Conservation (phyloP, 1,139 yeast species). For the Taphrina flavorubra region DNA sequence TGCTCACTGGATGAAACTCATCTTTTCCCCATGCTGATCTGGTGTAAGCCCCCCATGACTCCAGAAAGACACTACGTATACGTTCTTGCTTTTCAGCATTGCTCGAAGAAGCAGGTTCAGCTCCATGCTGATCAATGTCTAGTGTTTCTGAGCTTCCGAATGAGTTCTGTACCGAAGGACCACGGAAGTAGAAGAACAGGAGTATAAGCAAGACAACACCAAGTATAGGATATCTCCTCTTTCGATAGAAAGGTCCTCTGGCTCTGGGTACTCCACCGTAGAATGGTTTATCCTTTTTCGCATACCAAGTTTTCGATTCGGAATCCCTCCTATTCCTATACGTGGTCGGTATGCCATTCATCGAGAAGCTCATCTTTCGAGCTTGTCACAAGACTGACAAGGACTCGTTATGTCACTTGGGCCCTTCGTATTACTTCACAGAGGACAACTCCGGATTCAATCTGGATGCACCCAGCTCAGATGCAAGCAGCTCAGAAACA, state of each 20-base stretch:
- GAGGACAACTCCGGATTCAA: no score
- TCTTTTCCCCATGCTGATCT: conserved; percentile 84
- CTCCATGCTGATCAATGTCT: not conserved
- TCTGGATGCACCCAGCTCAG: no score
- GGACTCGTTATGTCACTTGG: not conserved
- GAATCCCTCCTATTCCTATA: conserved; percentile 35
- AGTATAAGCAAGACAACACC: conserved; percentile 8
- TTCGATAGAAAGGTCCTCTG: conserved; percentile 19
- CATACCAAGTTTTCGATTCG: conserved; percentile 31
- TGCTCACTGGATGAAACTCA: conserved; percentile 65
- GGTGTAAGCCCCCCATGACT: conserved; percentile 80
- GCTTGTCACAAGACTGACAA: not conserved
- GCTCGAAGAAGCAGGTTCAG: not conserved
- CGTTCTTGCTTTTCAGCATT: conserved; percentile 20
- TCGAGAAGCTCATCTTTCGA: conserved; percentile 32
- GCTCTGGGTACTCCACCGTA: conserved; percentile 37
- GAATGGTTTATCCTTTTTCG: conserved; percentile 32
- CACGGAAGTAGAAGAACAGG: conserved; percentile 18
- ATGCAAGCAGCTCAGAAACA: no score
- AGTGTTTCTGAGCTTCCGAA: not conserved
- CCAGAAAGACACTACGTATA: conserved; percentile 56
- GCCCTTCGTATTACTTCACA: no score
- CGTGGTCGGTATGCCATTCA: conserved; percentile 33
- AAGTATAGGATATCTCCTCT: conserved; percentile 20
- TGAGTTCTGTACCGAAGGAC: not conserved